Base-by-base conservation (phyloP, 192 early-diverging fungal species). In the Mycoemilia scoparia region DNA sequence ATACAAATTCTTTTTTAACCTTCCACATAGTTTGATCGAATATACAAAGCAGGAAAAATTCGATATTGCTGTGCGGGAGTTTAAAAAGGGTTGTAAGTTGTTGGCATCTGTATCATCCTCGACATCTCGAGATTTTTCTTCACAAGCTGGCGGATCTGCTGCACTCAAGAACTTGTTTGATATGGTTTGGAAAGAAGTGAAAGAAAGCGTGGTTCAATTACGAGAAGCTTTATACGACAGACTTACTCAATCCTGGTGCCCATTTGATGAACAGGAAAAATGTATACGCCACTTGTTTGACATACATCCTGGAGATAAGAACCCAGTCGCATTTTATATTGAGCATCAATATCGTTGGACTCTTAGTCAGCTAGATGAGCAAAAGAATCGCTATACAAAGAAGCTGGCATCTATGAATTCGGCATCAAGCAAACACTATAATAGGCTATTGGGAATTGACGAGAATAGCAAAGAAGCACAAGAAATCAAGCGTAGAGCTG, bases 1-100 rank as follows among this genome's bases (percentile, higher is more conserved):
- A 28, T 98, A 88, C 70, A 81, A 84, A 44, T 87, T 96, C 54
- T 90, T 92, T 50, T 96, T 98, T 51, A 91, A 87, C 45, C 50
- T 98, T n/a, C 88, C 93, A 5, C 78, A 74, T 28, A 83, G 70
- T 22, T 58, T 98, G 12, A 70, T 74, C 29, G 84, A 88, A 33
- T 78, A 72, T 24, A 79, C 84, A 19, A 66, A 74, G 38, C 77
- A 84, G 71, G 84, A 70, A 33, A 82, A 84, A 46, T 86, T 81
- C 39, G 88, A 96, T 47, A 67, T 74, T 33, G 82, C 82, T 1
- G 86, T 95, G 14, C 73, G 87, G 17, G 88, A 95, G 51, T 98
- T 93, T 68, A 86, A 90, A 45, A 93, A 89, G 54, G 93, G 93
- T 21, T 77, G 80, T 38, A 73, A 76, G 45, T 51, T 91, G 11